These are phyloP conservation scores for Lecanosticta acicola DNA, from an alignment of 2,329 filamentous ascomycete genomes.

Conservation along the genomic window DNA sequence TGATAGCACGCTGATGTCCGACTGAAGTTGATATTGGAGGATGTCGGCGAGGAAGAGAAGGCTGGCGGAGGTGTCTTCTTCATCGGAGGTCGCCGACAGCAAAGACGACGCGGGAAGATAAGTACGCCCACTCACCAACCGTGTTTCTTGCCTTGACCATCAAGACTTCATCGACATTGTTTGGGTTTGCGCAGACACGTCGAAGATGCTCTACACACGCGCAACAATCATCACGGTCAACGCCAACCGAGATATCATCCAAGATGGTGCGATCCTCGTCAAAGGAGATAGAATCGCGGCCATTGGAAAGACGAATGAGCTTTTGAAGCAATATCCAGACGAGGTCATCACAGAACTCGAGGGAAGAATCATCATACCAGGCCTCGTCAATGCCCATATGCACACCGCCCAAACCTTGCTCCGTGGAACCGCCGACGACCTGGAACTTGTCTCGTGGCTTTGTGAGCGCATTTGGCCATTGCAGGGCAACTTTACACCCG, in stretches of 20 bases:
- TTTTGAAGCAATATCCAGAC: constrained; percentile 28
- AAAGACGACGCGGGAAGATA: background rate
- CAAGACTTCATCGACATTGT: background rate
- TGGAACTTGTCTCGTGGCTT: constrained; percentile 48
- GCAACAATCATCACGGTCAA: constrained; percentile 52
- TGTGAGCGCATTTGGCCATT: constrained; percentile 49
- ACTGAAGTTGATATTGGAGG: background rate
- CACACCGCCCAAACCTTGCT: constrained; percentile 48
- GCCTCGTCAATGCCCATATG: constrained; percentile 48
- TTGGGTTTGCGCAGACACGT: background rate
- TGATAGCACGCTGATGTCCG: background rate
- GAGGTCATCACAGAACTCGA: constrained; percentile 34
- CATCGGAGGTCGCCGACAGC: background rate
- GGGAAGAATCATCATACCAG: constrained; percentile 46
- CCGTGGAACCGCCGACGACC: constrained; percentile 46
- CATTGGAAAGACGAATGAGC: constrained; percentile 38
- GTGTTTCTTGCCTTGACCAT: background rate
- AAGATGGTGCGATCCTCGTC: constrained; percentile 45
- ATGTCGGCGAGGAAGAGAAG: background rate
- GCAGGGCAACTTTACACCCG: constrained; percentile 41
- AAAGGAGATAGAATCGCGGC: constrained; percentile 37
- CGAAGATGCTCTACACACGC: constrained; percentile 42
- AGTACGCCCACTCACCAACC: background rate
- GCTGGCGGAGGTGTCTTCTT: background rate
- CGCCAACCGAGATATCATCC: constrained; percentile 40